phyloP scores from a whole-genome alignment of 148 eudicot species.

The Gaultheria prostrata region DNA sequence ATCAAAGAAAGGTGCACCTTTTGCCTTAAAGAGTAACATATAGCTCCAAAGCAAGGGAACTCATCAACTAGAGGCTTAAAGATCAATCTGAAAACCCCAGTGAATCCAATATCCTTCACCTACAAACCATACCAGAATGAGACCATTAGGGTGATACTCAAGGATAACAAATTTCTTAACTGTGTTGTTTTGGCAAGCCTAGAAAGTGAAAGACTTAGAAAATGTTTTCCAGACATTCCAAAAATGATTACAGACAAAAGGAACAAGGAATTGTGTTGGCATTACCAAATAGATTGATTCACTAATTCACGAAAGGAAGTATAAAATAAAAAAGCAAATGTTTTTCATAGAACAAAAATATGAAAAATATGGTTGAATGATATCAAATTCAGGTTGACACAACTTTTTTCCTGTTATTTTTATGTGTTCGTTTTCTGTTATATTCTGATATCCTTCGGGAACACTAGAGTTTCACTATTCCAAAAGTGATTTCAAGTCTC shows the following conservation, averaged over 20 bases:
- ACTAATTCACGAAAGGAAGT: not conserved
- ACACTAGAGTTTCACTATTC: not conserved
- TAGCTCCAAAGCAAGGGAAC: constrained; percentile 86
- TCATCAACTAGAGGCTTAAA: constrained; percentile 79
- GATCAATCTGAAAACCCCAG: constrained; percentile 87
- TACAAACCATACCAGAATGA: constrained; percentile 24
- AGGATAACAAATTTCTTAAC: not conserved
- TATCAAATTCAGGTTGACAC: not conserved
- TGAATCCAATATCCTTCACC: constrained; percentile 86
- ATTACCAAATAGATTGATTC: not conserved
- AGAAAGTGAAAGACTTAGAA: not conserved
- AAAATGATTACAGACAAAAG: not conserved
- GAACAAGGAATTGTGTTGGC: not conserved
- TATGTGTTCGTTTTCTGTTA: not conserved
- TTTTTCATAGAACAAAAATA: not conserved
- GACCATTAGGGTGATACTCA: not conserved
- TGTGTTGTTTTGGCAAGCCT: not conserved
- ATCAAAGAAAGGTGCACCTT: constrained; percentile 9
- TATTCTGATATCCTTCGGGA: not conserved
- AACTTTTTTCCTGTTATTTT: not conserved
- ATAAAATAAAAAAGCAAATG: not conserved
- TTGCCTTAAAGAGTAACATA: constrained; percentile 64
- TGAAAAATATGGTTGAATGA: not conserved
- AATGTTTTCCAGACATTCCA: not conserved
- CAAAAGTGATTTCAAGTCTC: not conserved